Percentiles rank a stretch among this genome's conserved stretches.
Conservation (phyloP, 108 stramenopile genomes). For the Thalassiosira profunda region DNA sequence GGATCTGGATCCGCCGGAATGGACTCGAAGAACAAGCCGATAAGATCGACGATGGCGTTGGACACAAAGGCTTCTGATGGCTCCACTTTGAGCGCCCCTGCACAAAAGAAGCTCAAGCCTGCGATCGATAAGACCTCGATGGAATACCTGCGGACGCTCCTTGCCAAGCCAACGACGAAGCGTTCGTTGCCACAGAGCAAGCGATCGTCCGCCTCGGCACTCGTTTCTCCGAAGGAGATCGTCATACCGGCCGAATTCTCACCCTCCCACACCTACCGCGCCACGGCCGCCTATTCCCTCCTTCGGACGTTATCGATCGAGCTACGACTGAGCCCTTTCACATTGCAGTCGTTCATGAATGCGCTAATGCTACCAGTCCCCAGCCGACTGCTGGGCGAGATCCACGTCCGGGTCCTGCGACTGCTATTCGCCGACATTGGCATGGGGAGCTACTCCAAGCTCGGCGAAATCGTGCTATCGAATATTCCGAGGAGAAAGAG, state of each 20-base stretch:
- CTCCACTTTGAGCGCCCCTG: no score
- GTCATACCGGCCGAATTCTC: slow-evolving; percentile 27
- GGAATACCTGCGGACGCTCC: no score
- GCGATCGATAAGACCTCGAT: no score
- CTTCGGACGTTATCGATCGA: slow-evolving; percentile 74
- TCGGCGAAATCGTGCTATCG: background rate
- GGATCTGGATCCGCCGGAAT: no score
- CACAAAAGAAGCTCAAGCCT: no score
- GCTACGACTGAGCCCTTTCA: slow-evolving; percentile 78
- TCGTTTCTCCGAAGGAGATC: slow-evolving; percentile 15
- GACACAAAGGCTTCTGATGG: no score
- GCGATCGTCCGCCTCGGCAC: background rate
- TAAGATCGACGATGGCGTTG: no score
- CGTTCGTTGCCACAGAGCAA: background rate
- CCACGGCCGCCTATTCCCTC: slow-evolving; percentile 74
- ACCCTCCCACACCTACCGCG: slow-evolving; percentile 48
- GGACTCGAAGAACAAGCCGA: no score
- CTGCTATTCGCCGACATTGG: slow-evolving; percentile 51
- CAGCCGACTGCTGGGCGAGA: slow-evolving; percentile 65
- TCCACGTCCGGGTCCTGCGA: slow-evolving; percentile 75
- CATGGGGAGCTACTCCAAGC: slow-evolving; percentile 65
- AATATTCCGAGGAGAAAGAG: background rate
- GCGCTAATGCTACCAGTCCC: slow-evolving; percentile 72
- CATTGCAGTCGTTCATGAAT: slow-evolving; percentile 73
- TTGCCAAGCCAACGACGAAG: background rate